Evolutionary conservation across 1,139 yeast genomes (phyloP), one percentile per base, ranked within the genome.

Genomic region (Entelexis paramagnoliae): DNA sequence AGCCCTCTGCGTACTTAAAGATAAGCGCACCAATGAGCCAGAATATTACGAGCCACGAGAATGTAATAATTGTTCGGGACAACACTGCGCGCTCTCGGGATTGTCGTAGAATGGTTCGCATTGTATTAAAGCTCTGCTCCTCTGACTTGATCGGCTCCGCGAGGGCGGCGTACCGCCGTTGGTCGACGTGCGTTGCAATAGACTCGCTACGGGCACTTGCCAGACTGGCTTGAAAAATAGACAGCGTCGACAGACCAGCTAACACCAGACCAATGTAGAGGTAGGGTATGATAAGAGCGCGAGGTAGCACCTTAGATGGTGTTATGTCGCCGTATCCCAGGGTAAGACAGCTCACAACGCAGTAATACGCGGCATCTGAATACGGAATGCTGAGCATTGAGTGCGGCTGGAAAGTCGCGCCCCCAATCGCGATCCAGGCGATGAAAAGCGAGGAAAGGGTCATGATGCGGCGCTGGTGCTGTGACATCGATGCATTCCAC

Each of bases 251-350:
- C 50, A 87, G 70, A 58, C 94, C 95, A 64, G 86, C 72, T 33
- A 81, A 69, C 26, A 86, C 66, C 16, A 86, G 78, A 1, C 95
- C 95, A 9, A 77, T 68, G 30, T 84, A 65, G 3, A 91, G 77
- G 65, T 79, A 83, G 2, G 82, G 66, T 50, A 86, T 69, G 0
- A 75, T 72, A 57, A 83, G 67, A 0, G 80, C 81, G 60, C 78
- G 76, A 0, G 82, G 74, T 0, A 77, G 77, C 1, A 72, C 68
- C 1, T 74, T 65, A 0, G 58, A 36, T 0, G 95, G 89, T 0
- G 73, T 68, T 34, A 81, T 72, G 61, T 83, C 93, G 33, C 95
- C 95, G 20, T 82, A 70, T 0, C 96, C 96, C 42, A 87, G 75
- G 0, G 96, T 87, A 44, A 84, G 68, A 34, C 83, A 69, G 0